Evolutionary conservation across 2,329 filamentous ascomycete genomes (phyloP).

Genomic region (Claviceps maximensis): DNA sequence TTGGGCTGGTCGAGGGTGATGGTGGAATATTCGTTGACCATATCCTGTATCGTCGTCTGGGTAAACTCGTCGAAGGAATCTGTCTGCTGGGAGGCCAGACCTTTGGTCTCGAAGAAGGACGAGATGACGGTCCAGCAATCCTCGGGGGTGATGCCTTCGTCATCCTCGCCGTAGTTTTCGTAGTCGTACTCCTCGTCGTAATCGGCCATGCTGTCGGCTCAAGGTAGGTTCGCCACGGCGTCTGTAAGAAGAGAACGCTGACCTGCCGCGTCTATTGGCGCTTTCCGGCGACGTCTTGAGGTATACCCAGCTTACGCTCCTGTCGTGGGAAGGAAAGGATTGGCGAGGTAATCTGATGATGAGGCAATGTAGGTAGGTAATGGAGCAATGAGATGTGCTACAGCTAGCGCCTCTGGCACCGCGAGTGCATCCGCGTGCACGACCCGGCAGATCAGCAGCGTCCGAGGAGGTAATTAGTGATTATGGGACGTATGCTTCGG

Average conservation of each 20-base stretch:
- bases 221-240: neutral
- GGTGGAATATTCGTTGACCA: slow-evolving; percentile 82
- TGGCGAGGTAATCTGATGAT: neutral
- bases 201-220: slow-evolving; percentile 32
- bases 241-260: neutral
- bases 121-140: slow-evolving; percentile 98
- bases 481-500: neutral
- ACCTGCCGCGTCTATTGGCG: neutral
- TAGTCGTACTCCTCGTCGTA: slow-evolving; percentile 50
- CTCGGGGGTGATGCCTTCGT: slow-evolving; percentile 73
- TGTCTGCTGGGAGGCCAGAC: slow-evolving; percentile 91
- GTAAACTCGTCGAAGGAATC: slow-evolving; percentile 98
- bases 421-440: slow-evolving; percentile 18
- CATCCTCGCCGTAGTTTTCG: slow-evolving; percentile 56
- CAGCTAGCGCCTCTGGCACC: slow-evolving; percentile 21
- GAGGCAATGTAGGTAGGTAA: neutral
- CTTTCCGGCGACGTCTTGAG: neutral
- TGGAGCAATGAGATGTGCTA: slow-evolving; percentile 2
- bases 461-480: neutral
- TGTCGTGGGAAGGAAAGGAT: neutral
- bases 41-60: slow-evolving; percentile 82
- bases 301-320: neutral
- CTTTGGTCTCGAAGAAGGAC: slow-evolving; percentile 92
- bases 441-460: slow-evolving; percentile 11
- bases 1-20: slow-evolving; percentile 91